phyloP scores from a whole-genome alignment of 495 filamentous ascomycete species.

The Usnea hakonensis region DNA sequence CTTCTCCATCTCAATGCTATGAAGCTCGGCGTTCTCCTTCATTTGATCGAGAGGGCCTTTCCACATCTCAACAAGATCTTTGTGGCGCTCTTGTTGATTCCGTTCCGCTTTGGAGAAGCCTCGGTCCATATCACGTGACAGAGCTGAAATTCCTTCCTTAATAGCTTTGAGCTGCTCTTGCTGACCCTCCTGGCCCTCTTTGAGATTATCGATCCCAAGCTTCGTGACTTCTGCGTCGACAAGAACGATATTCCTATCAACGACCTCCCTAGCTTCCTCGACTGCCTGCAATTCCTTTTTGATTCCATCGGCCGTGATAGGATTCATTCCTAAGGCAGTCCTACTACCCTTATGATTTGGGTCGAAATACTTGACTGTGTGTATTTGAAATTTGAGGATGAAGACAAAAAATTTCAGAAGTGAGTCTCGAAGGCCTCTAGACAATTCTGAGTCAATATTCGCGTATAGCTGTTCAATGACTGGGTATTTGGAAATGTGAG shows the following conservation, averaged over 20 bases:
- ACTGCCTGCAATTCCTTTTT: constrained; percentile 6
- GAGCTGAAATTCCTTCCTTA: constrained; percentile 10
- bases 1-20: constrained; percentile 3
- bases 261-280: constrained; percentile 7
- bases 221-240: constrained; percentile 20
- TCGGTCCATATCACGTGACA: not conserved
- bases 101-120: constrained; percentile 1
- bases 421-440: constrained; percentile 2
- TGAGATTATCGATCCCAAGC: constrained; percentile 17
- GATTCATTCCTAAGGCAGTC: constrained; percentile 13
- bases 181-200: constrained; percentile 11
- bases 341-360: constrained; percentile 10
- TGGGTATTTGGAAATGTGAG: constrained; percentile 13
- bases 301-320: constrained; percentile 13
- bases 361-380: constrained; percentile 18
- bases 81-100: constrained; percentile 11
- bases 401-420: constrained; percentile 14
- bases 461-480: constrained; percentile 18
- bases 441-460: constrained; percentile 14
- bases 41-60: constrained; percentile 13
- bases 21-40: constrained; percentile 5
- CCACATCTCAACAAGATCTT: constrained; percentile 16
- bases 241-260: constrained; percentile 13
- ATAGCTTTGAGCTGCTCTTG: constrained; percentile 5
- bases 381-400: constrained; percentile 15